Conservation (phyloP, 345 rosid genomes). For the Syzygium oleosum region DNA sequence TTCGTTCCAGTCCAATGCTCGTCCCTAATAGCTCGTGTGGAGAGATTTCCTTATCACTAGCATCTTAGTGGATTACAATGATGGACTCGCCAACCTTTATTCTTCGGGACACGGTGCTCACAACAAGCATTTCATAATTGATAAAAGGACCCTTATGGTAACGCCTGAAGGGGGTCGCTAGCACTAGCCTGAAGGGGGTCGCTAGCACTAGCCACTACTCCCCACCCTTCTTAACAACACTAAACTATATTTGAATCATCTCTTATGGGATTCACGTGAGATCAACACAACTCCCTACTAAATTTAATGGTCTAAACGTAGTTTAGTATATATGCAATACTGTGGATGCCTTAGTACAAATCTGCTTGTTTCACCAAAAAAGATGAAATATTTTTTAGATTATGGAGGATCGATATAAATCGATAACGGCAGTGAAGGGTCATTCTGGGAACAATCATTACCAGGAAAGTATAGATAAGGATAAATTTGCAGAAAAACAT, state of each 20-base stretch:
- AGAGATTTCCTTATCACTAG: not conserved
- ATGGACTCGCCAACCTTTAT: rapidly evolving
- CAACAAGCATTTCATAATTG: not conserved
- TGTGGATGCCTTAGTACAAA: not conserved
- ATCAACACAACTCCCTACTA: not conserved
- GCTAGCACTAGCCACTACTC: not conserved
- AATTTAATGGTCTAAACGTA: not conserved
- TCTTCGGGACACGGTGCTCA: not conserved
- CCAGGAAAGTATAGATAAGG: rapidly evolving
- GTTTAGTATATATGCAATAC: not conserved
- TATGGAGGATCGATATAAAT: not conserved
- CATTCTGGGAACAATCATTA: not conserved
- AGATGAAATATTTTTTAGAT: not conserved
- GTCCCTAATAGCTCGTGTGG: no score
- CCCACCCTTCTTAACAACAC: rapidly evolving
- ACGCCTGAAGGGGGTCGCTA: rapidly evolving
- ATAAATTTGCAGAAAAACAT: not conserved
- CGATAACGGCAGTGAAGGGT: not conserved
- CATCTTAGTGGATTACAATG: rapidly evolving
- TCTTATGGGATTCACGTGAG: not conserved
- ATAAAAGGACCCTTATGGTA: rapidly evolving
- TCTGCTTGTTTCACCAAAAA: not conserved
- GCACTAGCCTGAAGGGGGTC: rapidly evolving
- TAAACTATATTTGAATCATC: not conserved
- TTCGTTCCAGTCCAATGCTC: no score